These are phyloP conservation scores for Hyaloscypha hepaticicola DNA, from an alignment of 495 filamentous ascomycete species.

Conservation along the genomic window DNA sequence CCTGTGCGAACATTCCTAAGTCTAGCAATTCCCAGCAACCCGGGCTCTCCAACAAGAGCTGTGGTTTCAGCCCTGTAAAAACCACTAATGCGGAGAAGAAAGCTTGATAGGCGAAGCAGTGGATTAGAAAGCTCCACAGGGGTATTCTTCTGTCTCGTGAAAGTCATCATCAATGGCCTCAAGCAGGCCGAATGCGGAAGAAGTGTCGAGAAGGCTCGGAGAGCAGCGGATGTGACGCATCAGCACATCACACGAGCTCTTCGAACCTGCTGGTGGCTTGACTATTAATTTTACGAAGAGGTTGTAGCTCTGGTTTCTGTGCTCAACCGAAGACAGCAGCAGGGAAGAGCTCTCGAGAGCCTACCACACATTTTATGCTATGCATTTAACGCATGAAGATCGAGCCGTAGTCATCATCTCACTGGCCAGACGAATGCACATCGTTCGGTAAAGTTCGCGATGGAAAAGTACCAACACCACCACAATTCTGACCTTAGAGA, in stretches of 20 bases:
- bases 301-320: constrained; percentile 11
- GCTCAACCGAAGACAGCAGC: constrained; percentile 10
- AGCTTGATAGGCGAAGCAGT: constrained; percentile 1
- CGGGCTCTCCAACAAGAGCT: constrained; percentile 3
- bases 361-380: constrained; percentile 15
- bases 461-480: background rate
- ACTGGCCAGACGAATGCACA: background rate
- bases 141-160: background rate
- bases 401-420: background rate
- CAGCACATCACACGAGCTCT: constrained; percentile 6
- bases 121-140: background rate
- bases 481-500: constrained; percentile 1
- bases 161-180: constrained; percentile 3
- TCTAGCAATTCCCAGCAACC: background rate
- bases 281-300: constrained; percentile 1
- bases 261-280: constrained; percentile 4
- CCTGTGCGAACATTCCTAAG: background rate
- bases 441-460: constrained; percentile 7
- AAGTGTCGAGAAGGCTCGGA: constrained; percentile 5
- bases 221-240: constrained; percentile 12
- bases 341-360: constrained; percentile 2
- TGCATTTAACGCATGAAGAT: constrained; percentile 25
- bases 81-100: constrained; percentile 11
- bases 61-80: constrained; percentile 21
- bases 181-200: constrained; percentile 2